Evolutionary conservation across 2,329 filamentous ascomycete species (phyloP).

Genomic region (Teratosphaeria epicoccoides): DNA sequence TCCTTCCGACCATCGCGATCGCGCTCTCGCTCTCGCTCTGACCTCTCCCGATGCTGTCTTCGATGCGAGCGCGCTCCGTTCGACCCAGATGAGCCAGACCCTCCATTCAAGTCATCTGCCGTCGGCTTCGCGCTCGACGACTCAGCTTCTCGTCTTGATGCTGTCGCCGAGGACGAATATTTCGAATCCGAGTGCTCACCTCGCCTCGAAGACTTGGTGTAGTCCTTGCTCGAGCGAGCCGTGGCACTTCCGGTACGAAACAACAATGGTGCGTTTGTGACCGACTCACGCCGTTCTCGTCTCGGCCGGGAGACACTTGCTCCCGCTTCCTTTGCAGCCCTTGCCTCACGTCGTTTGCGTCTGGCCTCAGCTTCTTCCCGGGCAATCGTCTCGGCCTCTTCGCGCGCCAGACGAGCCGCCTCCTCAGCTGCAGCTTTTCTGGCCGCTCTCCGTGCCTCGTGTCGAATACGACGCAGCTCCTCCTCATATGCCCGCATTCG

Average conservation of each 20-base stretch:
- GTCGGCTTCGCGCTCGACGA: neutral
- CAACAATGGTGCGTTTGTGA: constrained; percentile 5
- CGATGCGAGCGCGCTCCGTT: constrained; percentile 1
- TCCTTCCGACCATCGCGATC: constrained; percentile 1
- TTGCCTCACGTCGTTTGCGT: constrained; percentile 8
- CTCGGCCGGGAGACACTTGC: neutral
- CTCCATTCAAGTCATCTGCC: neutral
- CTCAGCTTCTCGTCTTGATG: neutral
- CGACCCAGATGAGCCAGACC: constrained; percentile 1
- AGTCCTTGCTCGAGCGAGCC: neutral
- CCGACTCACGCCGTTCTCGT: constrained; percentile 2
- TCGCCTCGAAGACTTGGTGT: neutral
- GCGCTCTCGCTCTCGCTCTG: constrained; percentile 6
- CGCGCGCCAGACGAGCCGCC: constrained; percentile 9
- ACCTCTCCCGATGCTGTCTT: constrained; percentile 3
- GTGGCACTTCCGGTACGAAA: constrained; percentile 4
- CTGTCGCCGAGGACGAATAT: neutral
- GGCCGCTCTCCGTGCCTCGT: constrained; percentile 16
- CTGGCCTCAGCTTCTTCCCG: constrained; percentile 13
- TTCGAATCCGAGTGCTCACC: constrained; percentile 1
- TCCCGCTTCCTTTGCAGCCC: constrained; percentile 16
- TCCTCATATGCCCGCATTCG: constrained; percentile 15
- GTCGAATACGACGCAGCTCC: constrained; percentile 15
- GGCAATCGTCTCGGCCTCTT: constrained; percentile 12
- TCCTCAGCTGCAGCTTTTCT: constrained; percentile 18